These are phyloP conservation scores for Candida andamanensis DNA, from an alignment of 805 yeast species.

Conservation along the genomic window DNA sequence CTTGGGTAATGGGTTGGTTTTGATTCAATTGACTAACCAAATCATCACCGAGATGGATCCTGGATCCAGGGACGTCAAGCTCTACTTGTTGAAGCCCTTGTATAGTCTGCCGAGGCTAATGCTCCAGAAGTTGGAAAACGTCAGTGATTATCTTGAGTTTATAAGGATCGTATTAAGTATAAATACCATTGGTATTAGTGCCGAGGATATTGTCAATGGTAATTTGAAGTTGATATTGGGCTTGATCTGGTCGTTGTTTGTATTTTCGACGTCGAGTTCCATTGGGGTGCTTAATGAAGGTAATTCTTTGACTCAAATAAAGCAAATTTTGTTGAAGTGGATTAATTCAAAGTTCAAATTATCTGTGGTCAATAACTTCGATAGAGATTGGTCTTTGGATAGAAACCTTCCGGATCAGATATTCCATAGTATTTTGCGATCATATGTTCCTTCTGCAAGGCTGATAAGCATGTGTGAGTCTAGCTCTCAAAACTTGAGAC, in stretches of 20 bases:
- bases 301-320: constrained; percentile 26
- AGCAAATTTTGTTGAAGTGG: constrained; percentile 42
- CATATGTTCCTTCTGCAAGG: constrained; percentile 18
- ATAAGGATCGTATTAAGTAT: constrained; percentile 35
- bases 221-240: constrained; percentile 44
- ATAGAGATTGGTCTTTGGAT: constrained; percentile 48
- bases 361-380: constrained; percentile 41
- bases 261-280: constrained; percentile 32
- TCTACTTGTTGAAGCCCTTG: constrained; percentile 25
- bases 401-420: constrained; percentile 46
- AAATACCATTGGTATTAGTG: constrained; percentile 40
- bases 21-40: constrained; percentile 32
- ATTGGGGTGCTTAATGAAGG: constrained; percentile 17
- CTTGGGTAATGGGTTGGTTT: constrained; percentile 36
- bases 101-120: constrained; percentile 35
- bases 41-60: constrained; percentile 18
- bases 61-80: constrained; percentile 11
- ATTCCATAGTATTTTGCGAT: constrained; percentile 32
- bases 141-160: constrained; percentile 38
- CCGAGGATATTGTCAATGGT: constrained; percentile 48
- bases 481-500: constrained; percentile 22
- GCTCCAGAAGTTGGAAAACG: constrained; percentile 45
- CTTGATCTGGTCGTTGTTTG: constrained; percentile 44
- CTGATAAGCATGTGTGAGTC: constrained; percentile 24
- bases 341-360: constrained; percentile 30